Conservation (phyloP, 2,329 filamentous ascomycete genomes). For the Trichoderma harzianum region DNA sequence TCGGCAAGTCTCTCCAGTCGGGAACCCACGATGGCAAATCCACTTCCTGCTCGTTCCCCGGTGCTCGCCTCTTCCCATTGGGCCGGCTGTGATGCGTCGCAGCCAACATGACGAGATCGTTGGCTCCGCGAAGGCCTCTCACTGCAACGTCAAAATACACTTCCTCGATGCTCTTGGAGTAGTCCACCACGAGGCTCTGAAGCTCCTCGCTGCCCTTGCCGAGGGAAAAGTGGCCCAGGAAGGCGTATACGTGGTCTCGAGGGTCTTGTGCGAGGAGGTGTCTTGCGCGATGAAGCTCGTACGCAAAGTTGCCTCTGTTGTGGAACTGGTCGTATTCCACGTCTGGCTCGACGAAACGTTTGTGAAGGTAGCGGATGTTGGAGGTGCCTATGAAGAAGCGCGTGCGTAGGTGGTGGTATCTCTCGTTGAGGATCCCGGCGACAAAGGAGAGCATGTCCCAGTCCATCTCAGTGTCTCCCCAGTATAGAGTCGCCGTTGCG, state of each 20-base stretch:
- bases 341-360: slow-evolving; percentile 34
- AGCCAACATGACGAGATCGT: slow-evolving; percentile 31
- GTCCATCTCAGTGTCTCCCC: slow-evolving; percentile 33
- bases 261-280: slow-evolving; percentile 33
- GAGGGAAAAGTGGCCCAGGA: slow-evolving; percentile 36
- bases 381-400: slow-evolving; percentile 32
- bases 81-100: slow-evolving; percentile 25
- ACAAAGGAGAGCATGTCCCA: slow-evolving; percentile 34
- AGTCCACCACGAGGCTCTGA: slow-evolving; percentile 28
- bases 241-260: slow-evolving; percentile 36
- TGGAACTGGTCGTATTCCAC: slow-evolving; percentile 26
- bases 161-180: slow-evolving; percentile 30
- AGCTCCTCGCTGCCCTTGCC: slow-evolving; percentile 25
- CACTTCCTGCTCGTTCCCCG: background rate
- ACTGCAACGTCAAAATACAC: slow-evolving; percentile 34
- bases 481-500: slow-evolving; percentile 33
- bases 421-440: slow-evolving; percentile 31
- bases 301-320: slow-evolving; percentile 35
- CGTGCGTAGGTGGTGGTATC: slow-evolving; percentile 32
- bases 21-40: slow-evolving; percentile 37
- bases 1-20: slow-evolving; percentile 34
- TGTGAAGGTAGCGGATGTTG: slow-evolving; percentile 33
- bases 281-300: slow-evolving; percentile 35
- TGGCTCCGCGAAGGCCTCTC: slow-evolving; percentile 28
- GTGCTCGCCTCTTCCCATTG: background rate